Evolutionary conservation across 1,284 basidiomycete species (phyloP).

Genomic region (Leccinum griseonigrum): DNA sequence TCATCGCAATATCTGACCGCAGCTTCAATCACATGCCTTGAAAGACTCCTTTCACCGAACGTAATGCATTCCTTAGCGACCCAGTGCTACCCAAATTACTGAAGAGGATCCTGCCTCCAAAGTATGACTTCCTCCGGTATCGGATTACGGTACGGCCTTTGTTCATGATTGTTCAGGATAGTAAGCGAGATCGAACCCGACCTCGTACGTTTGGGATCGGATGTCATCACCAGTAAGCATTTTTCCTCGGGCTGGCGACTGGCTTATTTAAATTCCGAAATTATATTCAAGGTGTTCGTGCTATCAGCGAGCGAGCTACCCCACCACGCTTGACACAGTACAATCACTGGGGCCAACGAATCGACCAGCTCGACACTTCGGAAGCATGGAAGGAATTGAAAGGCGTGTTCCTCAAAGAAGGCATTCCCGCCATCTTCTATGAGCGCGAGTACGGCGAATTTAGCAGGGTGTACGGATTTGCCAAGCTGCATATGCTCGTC

Average conservation of each 20-base stretch:
- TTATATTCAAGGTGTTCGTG: conserved; percentile 43
- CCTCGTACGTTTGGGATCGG: conserved; percentile 51
- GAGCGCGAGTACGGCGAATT: conserved; percentile 56
- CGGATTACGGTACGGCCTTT: background rate
- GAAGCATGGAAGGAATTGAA: conserved; percentile 74
- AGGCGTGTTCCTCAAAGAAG: conserved; percentile 68
- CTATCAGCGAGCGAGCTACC: conserved; percentile 41
- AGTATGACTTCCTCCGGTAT: conserved; percentile 28
- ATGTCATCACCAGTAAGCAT: conserved; percentile 52
- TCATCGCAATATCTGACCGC: background rate
- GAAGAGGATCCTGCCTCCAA: conserved; percentile 50
- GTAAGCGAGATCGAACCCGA: conserved; percentile 51
- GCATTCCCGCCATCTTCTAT: conserved; percentile 62
- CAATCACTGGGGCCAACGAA: conserved; percentile 63
- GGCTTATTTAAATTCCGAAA: background rate
- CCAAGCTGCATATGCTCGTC: conserved; percentile 58
- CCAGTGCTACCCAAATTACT: conserved; percentile 56
- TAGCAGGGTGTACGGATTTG: conserved; percentile 61
- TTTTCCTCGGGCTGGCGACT: background rate
- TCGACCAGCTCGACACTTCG: conserved; percentile 64
- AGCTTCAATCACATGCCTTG: background rate
- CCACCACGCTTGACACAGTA: conserved; percentile 62
- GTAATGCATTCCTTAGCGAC: conserved; percentile 61
- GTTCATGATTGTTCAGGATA: conserved; percentile 3
- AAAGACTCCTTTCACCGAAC: conserved; percentile 43